Conservation (phyloP, 805 yeast species). For the Zygotorulaspora sp. region DNA sequence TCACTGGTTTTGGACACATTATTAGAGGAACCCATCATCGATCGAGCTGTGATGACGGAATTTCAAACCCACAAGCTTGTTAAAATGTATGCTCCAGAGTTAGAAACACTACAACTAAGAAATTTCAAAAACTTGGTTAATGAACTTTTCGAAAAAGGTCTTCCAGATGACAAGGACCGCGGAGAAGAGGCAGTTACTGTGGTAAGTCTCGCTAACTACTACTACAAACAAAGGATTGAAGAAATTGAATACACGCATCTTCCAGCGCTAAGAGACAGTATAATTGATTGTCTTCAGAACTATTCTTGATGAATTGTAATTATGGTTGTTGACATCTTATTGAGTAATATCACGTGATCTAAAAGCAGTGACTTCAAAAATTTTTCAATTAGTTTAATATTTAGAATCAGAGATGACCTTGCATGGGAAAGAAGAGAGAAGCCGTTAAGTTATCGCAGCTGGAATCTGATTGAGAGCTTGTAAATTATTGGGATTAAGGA, state of each 20-base stretch:
- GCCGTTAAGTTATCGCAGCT: no score
- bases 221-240: constrained; percentile 23
- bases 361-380: constrained; percentile 2
- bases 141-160: constrained; percentile 22
- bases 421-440: no score
- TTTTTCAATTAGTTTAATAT: constrained; percentile 1
- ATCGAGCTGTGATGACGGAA: constrained; percentile 17
- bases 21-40: constrained; percentile 27
- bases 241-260: constrained; percentile 22
- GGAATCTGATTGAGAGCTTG: no score
- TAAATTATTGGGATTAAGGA: no score
- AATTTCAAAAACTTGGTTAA: constrained; percentile 20
- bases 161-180: constrained; percentile 6
- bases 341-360: constrained; percentile 5
- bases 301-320: neutral
- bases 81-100: constrained; percentile 25
- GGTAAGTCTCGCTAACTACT: constrained; percentile 28
- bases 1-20: constrained; percentile 16
- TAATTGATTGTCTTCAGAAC: constrained; percentile 9
- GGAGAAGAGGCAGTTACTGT: constrained; percentile 19
- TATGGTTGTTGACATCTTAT: constrained; percentile 1
- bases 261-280: constrained; percentile 21
- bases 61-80: constrained; percentile 26
- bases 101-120: constrained; percentile 20
- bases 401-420: constrained; percentile 1